Base-by-base conservation (phyloP, 139 green algal genomes). In the Astrephomene gubernaculifera region DNA sequence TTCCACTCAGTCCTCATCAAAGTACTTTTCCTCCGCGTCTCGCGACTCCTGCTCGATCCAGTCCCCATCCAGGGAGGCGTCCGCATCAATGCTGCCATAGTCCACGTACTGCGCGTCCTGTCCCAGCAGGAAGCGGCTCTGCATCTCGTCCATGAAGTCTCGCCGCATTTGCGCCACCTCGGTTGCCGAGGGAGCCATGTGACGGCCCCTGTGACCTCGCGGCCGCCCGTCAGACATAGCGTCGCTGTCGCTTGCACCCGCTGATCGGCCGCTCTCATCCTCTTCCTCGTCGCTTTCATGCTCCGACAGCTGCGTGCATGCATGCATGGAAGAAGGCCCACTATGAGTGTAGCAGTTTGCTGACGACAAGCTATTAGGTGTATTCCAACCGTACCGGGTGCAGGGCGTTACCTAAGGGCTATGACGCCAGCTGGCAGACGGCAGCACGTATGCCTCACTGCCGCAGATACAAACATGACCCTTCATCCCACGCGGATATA, bases 101-200 rank as follows among this genome's bases (percentile, higher is more conserved):
- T 93, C 80, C 54, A 93, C 89, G 29, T 85, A 71, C 7, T 69
- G 71, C 2, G 45, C 52, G 36, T 97, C 94, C 52, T 90, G 52
- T 14, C 94, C 94, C 39, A 64, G 60, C 19, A 98, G 73, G 45
- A 98, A 98, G 2, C 89, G 63, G 43, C 89, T 68, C 82, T 95
- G 82, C 95, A 98, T 98, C 31, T 94, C 72, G 29, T 92, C 82
- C 69, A 92, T 29, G 22, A 97, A 96, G 1, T 93, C 87, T 7
- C 84, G 85, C 0, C 84, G 71, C 45, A 90, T 70, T 41, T 87
- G 39, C 12, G 43, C 83, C n/a, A 44, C 44, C 14, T 71, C 61
- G 35, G 61, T 31, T 25, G 35, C 74, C 6, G 49, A 44, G 9
- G 44, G 43, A 0, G 25, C 31, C 0, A n/a, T 17, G 68, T 61